Evolutionary conservation across 805 yeast genomes (phyloP), one percentile per base, ranked within the genome.

Genomic region (Hanseniaspora mollemarum): DNA sequence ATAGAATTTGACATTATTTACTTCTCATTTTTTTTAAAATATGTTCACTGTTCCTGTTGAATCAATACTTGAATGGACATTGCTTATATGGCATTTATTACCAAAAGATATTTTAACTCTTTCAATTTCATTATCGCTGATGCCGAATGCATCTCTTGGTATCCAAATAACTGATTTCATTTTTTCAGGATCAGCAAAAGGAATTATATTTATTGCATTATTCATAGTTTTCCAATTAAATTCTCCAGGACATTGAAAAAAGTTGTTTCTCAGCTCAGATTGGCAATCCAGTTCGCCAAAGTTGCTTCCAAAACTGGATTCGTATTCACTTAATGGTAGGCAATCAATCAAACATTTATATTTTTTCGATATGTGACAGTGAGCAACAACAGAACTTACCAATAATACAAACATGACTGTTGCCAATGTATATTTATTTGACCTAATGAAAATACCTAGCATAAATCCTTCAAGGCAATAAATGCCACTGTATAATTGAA

Each of bases 401-500:
- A 83, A 62, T 0, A 78, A 64, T 1, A 73, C 38, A 2, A 76
- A 60, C 77, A 81, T 81, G 8, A 75, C 54, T 44, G 64, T 50
- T 60, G 71, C 67, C 71, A 74, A 39, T 63, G 69, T 53, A 65
- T 72, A 48, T 59, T 60, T 32, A 71, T 78, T 69, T 54, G 81
- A 80, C 15, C 83, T 63, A 38, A 84, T 74, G 57, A 85, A 80
- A 9, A 86, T 66, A 0, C 96, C 96, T 38, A 84, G 72, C 58
- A 87, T 64, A 55, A 88, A 83, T 33, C 81, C 69, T 59, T 87
- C 94, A 59, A 85, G 70, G 58, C 87, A 84, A 62, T 87, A 87
- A 1, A 87, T 66, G 0, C 96, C 96, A 0, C 83, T 71, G 59
- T 83, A 86, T 40, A 87, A 63, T 52, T 86, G 95, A 52, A 82